Percentiles rank a stretch among this genome's conserved stretches.
phyloP scores from a whole-genome alignment of 2,329 filamentous ascomycete genomes.

The Alternaria ventricosa region DNA sequence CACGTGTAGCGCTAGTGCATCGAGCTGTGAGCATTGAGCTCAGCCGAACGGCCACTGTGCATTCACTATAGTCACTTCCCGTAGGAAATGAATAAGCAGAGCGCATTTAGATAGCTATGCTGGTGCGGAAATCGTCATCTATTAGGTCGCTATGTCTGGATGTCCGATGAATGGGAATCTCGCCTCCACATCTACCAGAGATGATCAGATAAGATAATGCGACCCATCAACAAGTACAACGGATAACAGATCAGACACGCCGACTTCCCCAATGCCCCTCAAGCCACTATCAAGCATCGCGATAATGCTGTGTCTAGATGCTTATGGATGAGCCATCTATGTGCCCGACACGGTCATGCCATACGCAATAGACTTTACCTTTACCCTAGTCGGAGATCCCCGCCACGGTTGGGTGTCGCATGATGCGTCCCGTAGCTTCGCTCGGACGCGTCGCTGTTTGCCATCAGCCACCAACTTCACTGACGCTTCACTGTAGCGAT shows the following conservation, averaged over 20 bases:
- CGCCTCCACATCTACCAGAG: background rate
- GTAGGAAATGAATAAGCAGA: background rate
- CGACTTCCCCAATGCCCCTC: background rate
- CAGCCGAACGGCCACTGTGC: background rate
- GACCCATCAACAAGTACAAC: constrained; percentile 1
- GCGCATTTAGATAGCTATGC: background rate
- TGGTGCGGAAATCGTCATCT: background rate
- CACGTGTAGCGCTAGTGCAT: constrained; percentile 21
- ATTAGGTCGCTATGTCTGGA: background rate
- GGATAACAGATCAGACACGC: background rate
- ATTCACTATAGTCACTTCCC: background rate
- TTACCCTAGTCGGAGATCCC: constrained; percentile 1
- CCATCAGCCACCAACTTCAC: constrained; percentile 13
- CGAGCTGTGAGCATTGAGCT: background rate
- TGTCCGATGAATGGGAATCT: background rate
- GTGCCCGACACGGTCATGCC: background rate
- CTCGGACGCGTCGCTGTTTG: constrained; percentile 16
- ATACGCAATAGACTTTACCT: background rate
- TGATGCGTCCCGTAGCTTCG: constrained; percentile 21
- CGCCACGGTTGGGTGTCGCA: constrained; percentile 7
- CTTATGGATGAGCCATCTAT: background rate
- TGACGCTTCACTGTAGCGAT: background rate
- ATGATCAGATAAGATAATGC: constrained; percentile 17
- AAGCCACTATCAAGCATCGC: background rate
- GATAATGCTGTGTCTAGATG: background rate